Conservation (phyloP, 2,329 filamentous ascomycete species). For the Colletotrichum spinosum region DNA sequence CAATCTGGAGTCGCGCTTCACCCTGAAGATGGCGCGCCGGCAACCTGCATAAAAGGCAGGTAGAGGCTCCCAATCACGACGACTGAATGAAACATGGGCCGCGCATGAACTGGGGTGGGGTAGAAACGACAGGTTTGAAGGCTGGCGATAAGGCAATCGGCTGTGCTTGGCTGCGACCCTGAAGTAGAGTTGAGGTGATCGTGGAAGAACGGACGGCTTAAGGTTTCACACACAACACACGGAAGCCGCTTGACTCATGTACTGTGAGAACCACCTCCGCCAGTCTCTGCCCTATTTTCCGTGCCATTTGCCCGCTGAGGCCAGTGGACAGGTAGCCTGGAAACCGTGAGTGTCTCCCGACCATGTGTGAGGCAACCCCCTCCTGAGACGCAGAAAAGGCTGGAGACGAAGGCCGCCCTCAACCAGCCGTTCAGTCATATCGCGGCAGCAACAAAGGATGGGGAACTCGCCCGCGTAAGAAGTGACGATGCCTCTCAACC, state of each 20-base stretch:
- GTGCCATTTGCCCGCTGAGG: too few relatives aligned
- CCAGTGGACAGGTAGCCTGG: too few relatives aligned
- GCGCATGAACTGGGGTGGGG: slow-evolving; percentile 36
- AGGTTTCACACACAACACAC: slow-evolving; percentile 4
- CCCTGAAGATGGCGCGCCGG: slow-evolving; percentile 38
- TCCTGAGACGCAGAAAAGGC: too few relatives aligned
- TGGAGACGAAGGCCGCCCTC: too few relatives aligned
- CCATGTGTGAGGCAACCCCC: too few relatives aligned
- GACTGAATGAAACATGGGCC: slow-evolving; percentile 32
- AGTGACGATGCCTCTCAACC: too few relatives aligned
- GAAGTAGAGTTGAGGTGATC: slow-evolving; percentile 19
- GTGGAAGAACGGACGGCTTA: slow-evolving; percentile 10
- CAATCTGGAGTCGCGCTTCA: slow-evolving; percentile 43
- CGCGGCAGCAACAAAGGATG: too few relatives aligned
- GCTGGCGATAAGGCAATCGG: slow-evolving; percentile 30
- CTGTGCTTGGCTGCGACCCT: slow-evolving; percentile 32
- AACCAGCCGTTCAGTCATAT: too few relatives aligned
- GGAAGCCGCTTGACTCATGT: slow-evolving; percentile 31
- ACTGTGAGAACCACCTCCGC: slow-evolving; percentile 7
- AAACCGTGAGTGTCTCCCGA: too few relatives aligned
- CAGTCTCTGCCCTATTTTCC: not conserved
- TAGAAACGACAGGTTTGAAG: slow-evolving; percentile 23
- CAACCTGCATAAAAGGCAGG: slow-evolving; percentile 31
- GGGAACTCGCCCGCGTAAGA: too few relatives aligned
- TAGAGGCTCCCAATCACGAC: slow-evolving; percentile 47